A percentile compares a stretch with the other conserved stretches of the same genome.
These are phyloP conservation scores for Diaporthe sp. DNA, from an alignment of 2,329 filamentous ascomycete genomes.

Conservation along the genomic window DNA sequence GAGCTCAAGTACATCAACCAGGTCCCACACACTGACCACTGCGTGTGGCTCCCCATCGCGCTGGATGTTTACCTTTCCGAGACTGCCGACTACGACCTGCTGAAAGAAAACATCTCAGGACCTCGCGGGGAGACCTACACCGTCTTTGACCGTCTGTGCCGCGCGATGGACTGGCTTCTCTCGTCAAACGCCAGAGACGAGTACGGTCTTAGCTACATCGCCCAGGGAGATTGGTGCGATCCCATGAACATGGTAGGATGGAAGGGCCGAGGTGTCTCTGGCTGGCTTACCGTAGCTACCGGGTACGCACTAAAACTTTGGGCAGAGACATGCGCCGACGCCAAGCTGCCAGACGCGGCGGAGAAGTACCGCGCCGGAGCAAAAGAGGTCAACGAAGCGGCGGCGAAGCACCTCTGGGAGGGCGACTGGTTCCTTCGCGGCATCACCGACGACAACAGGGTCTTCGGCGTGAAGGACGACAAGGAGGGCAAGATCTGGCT, in stretches of 20 bases:
- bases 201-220: slow-evolving; percentile 68
- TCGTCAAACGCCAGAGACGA: slow-evolving; percentile 57
- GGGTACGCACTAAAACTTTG: slow-evolving; percentile 65
- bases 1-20: slow-evolving; percentile 73
- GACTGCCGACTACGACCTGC: slow-evolving; percentile 64
- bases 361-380: slow-evolving; percentile 59
- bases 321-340: slow-evolving; percentile 63
- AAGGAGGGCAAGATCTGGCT: slow-evolving; percentile 69
- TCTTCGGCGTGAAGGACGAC: slow-evolving; percentile 64
- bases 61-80: slow-evolving; percentile 68
- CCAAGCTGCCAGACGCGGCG: slow-evolving; percentile 55
- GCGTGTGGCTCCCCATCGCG: slow-evolving; percentile 68
- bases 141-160: slow-evolving; percentile 66
- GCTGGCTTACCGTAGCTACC: slow-evolving; percentile 69
- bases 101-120: slow-evolving; percentile 57
- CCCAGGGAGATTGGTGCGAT: slow-evolving; percentile 72
- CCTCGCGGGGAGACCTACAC: slow-evolving; percentile 60
- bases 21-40: slow-evolving; percentile 71
- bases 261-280: slow-evolving; percentile 68
- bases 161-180: slow-evolving; percentile 70
- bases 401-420: slow-evolving; percentile 66
- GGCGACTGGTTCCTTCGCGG: slow-evolving; percentile 69
- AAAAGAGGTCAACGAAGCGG: slow-evolving; percentile 60
- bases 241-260: slow-evolving; percentile 74
- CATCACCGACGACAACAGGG: slow-evolving; percentile 67